Base-by-base conservation (phyloP, 1,284 basidiomycete genomes). In the Tilletia setariae region DNA sequence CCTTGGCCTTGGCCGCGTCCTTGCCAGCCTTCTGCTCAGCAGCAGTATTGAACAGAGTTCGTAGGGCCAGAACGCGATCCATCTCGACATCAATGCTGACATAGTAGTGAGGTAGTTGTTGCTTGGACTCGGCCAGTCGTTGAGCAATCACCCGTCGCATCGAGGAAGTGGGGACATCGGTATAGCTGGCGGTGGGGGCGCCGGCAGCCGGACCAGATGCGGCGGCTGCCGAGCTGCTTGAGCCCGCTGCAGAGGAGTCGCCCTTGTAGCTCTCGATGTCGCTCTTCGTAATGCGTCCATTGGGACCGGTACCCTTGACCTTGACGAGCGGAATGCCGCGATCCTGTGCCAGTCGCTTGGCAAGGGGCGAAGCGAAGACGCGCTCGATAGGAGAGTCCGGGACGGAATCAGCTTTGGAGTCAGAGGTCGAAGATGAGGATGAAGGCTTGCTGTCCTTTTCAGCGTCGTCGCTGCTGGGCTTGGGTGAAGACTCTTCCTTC, bases 41-140 rank as follows among this genome's bases (percentile, higher is more conserved):
- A 64, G 87, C 87, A 76, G 85, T 84, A 88, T 98, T 99, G 87
- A 99, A 98, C 72, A 98, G 90, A 84, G 94, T 89, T 69, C 95
- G 88, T 71, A 99, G 87, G 85, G 97, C 97, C 82, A 91, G 84
- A 35, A 95, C 90, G 85, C 93, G 94, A 87, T 93, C 94, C 94
- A 98, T 97, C 86, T 93, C 91, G 83, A 98, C 87, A 81, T 98
- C 93, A 67, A 92, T 87, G 15, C 95, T 97, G 77, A 98, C 85
- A 85, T 98, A 98, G 86, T 96, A 99, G 84, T 98, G 94, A n/a
- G 96, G 96, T 28, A 94, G 83, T 75, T 93, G 90, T 83, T 91
- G 90, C 85, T 98, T 98, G 74, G 91, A 92, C 85, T 97, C 92
- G 2, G 90, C 89, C 75, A 99, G 88, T 76, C 96, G 92, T 67